These are phyloP conservation scores for Ceratocystis ficicola DNA, from an alignment of 2,329 filamentous ascomycete genomes.

Conservation along the genomic window DNA sequence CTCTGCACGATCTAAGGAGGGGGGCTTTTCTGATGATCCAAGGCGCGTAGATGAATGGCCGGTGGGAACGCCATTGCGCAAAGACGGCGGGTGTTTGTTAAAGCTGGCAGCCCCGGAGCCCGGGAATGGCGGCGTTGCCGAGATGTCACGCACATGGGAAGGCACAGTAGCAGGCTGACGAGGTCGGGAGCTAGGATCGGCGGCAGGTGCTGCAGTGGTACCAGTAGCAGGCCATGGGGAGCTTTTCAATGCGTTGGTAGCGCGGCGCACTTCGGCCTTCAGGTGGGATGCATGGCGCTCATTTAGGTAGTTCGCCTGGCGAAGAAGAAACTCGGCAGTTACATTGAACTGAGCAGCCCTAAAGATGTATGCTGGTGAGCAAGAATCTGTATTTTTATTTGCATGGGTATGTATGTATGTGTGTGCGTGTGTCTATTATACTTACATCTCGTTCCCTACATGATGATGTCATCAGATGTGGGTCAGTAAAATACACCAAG, in stretches of 20 bases:
- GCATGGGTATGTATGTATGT: not conserved
- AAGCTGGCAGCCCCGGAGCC: not conserved
- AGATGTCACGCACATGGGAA: constrained; percentile 21
- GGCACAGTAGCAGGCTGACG: constrained; percentile 28
- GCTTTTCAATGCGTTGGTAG: constrained; percentile 45
- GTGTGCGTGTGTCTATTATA: not conserved
- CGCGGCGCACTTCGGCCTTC: constrained; percentile 75
- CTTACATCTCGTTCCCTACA: constrained; percentile 65
- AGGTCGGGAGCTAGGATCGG: constrained; percentile 26
- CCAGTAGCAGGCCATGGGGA: constrained; percentile 45
- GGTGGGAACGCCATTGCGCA: not conserved
- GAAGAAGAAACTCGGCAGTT: constrained; percentile 73
- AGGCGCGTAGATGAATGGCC: not conserved
- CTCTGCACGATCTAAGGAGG: not conserved
- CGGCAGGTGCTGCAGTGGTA: constrained; percentile 44
- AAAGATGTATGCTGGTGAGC: constrained; percentile 14
- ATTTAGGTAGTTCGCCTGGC: constrained; percentile 88
- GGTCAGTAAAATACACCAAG: constrained; percentile 23
- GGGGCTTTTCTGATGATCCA: not conserved
- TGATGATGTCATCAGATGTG: constrained; percentile 12
- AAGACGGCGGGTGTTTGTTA: constrained; percentile 3
- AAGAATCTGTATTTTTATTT: too few species aligned
- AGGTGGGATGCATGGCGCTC: constrained; percentile 84
- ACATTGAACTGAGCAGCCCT: constrained; percentile 71
- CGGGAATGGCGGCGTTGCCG: constrained; percentile 7